phyloP scores from a whole-genome alignment of 805 yeast genomes.

The Starmera pachycereana region DNA sequence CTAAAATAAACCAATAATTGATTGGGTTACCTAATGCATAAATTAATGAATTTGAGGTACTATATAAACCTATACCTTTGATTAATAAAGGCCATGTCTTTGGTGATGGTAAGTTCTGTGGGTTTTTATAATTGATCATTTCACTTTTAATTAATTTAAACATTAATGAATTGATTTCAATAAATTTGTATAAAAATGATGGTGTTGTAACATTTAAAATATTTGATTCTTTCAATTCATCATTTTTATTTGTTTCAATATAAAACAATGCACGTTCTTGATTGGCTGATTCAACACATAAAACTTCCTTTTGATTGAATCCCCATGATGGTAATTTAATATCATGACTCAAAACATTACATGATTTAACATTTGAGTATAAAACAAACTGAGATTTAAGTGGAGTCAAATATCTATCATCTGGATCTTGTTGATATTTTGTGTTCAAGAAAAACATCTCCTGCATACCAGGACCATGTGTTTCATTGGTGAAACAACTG shows the following conservation, averaged over 20 bases:
- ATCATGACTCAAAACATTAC: constrained; percentile 67
- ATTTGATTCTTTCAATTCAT: constrained; percentile 16
- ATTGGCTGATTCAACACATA: constrained; percentile 72
- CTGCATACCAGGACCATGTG: constrained; percentile 53
- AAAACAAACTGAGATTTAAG: constrained; percentile 64
- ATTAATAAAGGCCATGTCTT: constrained; percentile 50
- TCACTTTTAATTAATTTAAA: constrained; percentile 6
- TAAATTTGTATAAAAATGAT: constrained; percentile 10
- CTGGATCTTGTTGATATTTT: constrained; percentile 23
- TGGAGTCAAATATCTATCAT: constrained; percentile 20
- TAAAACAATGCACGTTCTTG: constrained; percentile 61
- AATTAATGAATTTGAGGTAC: constrained; percentile 31
- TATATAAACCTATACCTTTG: constrained; percentile 53
- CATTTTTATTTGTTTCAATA: constrained; percentile 47
- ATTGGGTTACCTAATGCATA: constrained; percentile 58
- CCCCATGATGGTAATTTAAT: constrained; percentile 80
- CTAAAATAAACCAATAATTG: constrained; percentile 38
- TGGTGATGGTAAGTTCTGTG: constrained; percentile 31
- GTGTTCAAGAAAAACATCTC: constrained; percentile 59
- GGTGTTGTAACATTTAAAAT: constrained; percentile 14
- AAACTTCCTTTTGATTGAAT: constrained; percentile 73
- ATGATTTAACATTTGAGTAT: constrained; percentile 53
- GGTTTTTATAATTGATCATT: constrained; percentile 7
- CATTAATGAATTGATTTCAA: constrained; percentile 13
- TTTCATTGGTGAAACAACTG: constrained; percentile 54